Evolutionary conservation across 805 yeast genomes (phyloP).

Genomic region (Candida railenensis): DNA sequence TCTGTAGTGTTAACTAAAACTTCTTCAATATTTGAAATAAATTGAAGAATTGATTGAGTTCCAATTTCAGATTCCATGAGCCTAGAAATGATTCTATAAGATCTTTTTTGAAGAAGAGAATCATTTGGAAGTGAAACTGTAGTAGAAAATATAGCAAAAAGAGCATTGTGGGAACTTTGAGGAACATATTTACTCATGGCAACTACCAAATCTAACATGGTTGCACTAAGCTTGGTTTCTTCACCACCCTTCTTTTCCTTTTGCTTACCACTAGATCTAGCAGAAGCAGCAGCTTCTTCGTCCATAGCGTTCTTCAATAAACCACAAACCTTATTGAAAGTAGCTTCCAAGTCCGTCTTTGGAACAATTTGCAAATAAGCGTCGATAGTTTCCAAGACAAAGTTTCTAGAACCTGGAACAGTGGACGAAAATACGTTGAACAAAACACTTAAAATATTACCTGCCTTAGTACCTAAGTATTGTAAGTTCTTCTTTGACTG

Average conservation of each 20-base stretch:
- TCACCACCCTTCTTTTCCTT: conserved; percentile 30
- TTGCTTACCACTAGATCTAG: conserved; percentile 15
- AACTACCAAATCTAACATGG: conserved; percentile 89
- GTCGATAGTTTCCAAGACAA: conserved; percentile 82
- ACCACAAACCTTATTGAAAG: conserved; percentile 84
- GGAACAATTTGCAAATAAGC: conserved; percentile 71
- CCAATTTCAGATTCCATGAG: conserved; percentile 72
- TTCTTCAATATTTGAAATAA: conserved; percentile 56
- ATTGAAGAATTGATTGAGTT: conserved; percentile 47
- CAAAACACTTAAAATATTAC: conserved; percentile 79
- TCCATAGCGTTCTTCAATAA: conserved; percentile 74
- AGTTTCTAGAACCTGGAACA: conserved; percentile 77
- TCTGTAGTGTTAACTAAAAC: conserved; percentile 59
- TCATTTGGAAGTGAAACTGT: conserved; percentile 56
- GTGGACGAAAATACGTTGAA: conserved; percentile 94
- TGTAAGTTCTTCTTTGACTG: conserved; percentile 58
- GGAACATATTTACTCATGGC: conserved; percentile 87
- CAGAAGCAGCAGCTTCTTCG: conserved; percentile 37
- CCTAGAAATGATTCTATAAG: conserved; percentile 74
- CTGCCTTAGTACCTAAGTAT: conserved; percentile 62
- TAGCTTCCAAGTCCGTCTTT: conserved; percentile 61
- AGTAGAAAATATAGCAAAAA: conserved; percentile 73
- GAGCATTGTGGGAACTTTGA: conserved; percentile 61
- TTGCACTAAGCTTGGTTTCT: conserved; percentile 61
- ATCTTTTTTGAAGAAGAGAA: conserved; percentile 80